Evolutionary conservation across 192 early-diverging fungal species (phyloP).

Genomic region (Coemansia sp.): DNA sequence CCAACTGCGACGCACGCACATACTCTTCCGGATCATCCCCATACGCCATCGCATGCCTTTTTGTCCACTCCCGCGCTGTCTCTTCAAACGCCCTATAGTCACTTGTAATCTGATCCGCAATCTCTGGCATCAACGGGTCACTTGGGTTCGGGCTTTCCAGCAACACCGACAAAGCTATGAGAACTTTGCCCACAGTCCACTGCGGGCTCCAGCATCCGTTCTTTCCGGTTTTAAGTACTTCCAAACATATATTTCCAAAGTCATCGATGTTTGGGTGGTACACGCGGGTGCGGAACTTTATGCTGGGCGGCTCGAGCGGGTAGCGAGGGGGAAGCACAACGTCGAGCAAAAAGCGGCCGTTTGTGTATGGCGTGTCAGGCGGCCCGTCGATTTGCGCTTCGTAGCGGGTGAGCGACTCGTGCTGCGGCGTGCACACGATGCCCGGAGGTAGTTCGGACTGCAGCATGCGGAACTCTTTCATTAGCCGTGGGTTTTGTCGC

Average conservation of each 20-base stretch:
- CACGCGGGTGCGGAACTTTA: constrained; percentile 70
- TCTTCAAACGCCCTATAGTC: constrained; percentile 20
- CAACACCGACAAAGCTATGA: constrained; percentile 60
- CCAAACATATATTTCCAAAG: constrained; percentile 70
- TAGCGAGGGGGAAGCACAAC: constrained; percentile 56
- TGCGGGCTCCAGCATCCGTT: constrained; percentile 72
- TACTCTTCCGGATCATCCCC: constrained; percentile 20
- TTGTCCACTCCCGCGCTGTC: constrained; percentile 36
- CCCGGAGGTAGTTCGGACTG: constrained; percentile 59
- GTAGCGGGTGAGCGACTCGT: constrained; percentile 59
- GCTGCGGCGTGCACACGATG: constrained; percentile 62
- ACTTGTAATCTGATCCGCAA: constrained; percentile 37
- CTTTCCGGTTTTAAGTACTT: constrained; percentile 63
- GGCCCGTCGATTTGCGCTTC: constrained; percentile 66
- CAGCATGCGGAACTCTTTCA: constrained; percentile 39
- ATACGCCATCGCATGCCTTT: constrained; percentile 20
- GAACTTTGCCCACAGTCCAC: constrained; percentile 60
- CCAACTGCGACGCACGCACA: background rate
- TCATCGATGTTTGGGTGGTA: constrained; percentile 85
- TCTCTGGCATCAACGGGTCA: constrained; percentile 71
- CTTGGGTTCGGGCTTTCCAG: constrained; percentile 70
- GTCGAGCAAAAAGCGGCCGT: constrained; percentile 64
- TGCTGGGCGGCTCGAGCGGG: constrained; percentile 70
- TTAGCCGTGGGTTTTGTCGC: constrained; percentile 18
- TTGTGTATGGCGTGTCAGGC: constrained; percentile 64